phyloP scores from a whole-genome alignment of 129 eudicot species.

The Centaurea solstitialis region DNA sequence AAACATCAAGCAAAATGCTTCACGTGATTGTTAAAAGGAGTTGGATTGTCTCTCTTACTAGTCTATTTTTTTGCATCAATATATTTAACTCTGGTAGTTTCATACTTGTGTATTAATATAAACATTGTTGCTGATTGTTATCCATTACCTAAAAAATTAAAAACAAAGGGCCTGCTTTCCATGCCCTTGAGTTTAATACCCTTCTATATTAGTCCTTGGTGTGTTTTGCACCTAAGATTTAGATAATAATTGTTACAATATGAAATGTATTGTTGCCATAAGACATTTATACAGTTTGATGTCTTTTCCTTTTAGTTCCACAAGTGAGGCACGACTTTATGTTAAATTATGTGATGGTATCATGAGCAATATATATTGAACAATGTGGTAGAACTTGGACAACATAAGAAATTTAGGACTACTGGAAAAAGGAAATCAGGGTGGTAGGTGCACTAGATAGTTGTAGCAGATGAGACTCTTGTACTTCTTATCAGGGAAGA shows the following conservation, averaged over 20 bases:
- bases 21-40: too few relatives aligned
- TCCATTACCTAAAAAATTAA: not conserved
- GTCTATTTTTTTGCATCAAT: too few relatives aligned
- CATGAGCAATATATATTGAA: not conserved
- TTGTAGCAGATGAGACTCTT: slow-evolving; percentile 10
- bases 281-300: not conserved
- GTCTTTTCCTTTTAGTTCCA: not conserved
- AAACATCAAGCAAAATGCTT: too few relatives aligned
- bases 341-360: not conserved
- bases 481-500: not conserved
- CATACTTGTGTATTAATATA: not conserved
- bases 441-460: not conserved
- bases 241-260: not conserved
- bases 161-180: not conserved
- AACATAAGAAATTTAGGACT: too few relatives aligned
- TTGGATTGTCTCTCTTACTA: too few relatives aligned
- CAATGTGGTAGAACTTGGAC: not conserved
- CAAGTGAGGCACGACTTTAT: not conserved
- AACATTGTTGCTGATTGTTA: not conserved
- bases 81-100: too few relatives aligned
- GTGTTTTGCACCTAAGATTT: not conserved
- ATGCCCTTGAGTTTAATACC: not conserved
- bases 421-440: not conserved
- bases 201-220: not conserved
- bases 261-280: not conserved